Percentiles rank a stretch among this genome's conserved stretches.
phyloP scores from a whole-genome alignment of 2,329 filamentous ascomycete genomes.

The Mariannaea sp. region DNA sequence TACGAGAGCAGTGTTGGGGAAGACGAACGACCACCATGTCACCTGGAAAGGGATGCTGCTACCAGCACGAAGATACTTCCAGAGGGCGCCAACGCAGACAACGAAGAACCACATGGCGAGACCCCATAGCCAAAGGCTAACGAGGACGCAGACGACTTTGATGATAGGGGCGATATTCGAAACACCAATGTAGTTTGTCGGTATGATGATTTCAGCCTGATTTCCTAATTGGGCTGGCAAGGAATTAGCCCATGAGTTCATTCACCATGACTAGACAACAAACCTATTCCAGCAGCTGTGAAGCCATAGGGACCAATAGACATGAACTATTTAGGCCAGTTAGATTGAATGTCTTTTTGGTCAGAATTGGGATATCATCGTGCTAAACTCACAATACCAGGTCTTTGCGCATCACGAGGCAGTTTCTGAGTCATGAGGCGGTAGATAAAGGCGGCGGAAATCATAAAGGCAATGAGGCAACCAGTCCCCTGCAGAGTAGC shows the following conservation, averaged over 20 bases:
- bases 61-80: constrained; percentile 63
- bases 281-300: constrained; percentile 52
- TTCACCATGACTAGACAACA: background rate
- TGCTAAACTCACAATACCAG: constrained; percentile 63
- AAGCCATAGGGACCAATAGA: constrained; percentile 76
- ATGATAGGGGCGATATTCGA: constrained; percentile 50
- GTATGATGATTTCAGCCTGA: constrained; percentile 50
- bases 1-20: constrained; percentile 75
- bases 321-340: constrained; percentile 62
- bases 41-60: constrained; percentile 75
- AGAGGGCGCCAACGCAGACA: constrained; percentile 76
- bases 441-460: constrained; percentile 83
- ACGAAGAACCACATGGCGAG: constrained; percentile 86
- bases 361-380: too few relatives aligned
- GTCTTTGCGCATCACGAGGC: constrained; percentile 73
- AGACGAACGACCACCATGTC: constrained; percentile 85
- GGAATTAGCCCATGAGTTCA: constrained; percentile 15
- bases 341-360: background rate
- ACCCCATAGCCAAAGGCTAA: constrained; percentile 80
- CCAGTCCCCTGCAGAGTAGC: constrained; percentile 59
- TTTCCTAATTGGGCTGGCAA: constrained; percentile 50
- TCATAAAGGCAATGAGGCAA: constrained; percentile 70
- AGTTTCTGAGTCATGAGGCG: constrained; percentile 88
- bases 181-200: constrained; percentile 48
- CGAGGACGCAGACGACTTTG: constrained; percentile 59